phyloP scores from a whole-genome alignment of 805 yeast species.

The Wickerhamomyces tratensis region DNA sequence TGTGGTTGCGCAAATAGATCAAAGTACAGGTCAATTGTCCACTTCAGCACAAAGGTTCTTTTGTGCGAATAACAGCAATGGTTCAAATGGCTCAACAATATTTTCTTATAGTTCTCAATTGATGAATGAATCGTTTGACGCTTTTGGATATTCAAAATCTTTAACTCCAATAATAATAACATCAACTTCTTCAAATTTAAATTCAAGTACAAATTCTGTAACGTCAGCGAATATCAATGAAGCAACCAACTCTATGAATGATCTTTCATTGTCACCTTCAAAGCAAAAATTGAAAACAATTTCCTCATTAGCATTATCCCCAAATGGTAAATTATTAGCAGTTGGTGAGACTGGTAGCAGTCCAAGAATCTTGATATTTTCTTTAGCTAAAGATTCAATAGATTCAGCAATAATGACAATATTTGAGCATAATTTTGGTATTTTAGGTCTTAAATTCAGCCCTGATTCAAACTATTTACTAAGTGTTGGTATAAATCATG shows the following conservation, averaged over 20 bases:
- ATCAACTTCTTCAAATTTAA: constrained; percentile 1
- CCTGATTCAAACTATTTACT: constrained; percentile 46
- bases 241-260: neutral
- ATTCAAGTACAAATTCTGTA: neutral
- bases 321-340: constrained; percentile 44
- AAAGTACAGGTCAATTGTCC: constrained; percentile 10
- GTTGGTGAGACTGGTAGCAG: constrained; percentile 65
- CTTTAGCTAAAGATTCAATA: constrained; percentile 40
- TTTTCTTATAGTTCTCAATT: neutral
- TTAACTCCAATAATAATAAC: constrained; percentile 1
- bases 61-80: constrained; percentile 32
- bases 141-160: neutral
- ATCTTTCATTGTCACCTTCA: constrained; percentile 9
- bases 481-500: constrained; percentile 59
- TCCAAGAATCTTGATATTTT: constrained; percentile 54
- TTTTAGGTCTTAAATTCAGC: constrained; percentile 44
- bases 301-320: constrained; percentile 48
- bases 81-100: neutral
- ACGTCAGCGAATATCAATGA: neutral
- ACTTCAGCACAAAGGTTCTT: constrained; percentile 34
- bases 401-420: constrained; percentile 42
- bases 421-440: constrained; percentile 59
- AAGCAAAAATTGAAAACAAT: constrained; percentile 38
- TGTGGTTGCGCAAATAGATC: constrained; percentile 31
- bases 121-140: neutral